phyloP scores from a whole-genome alignment of 2,329 filamentous ascomycete genomes.

The Monosporascus cannonballus region DNA sequence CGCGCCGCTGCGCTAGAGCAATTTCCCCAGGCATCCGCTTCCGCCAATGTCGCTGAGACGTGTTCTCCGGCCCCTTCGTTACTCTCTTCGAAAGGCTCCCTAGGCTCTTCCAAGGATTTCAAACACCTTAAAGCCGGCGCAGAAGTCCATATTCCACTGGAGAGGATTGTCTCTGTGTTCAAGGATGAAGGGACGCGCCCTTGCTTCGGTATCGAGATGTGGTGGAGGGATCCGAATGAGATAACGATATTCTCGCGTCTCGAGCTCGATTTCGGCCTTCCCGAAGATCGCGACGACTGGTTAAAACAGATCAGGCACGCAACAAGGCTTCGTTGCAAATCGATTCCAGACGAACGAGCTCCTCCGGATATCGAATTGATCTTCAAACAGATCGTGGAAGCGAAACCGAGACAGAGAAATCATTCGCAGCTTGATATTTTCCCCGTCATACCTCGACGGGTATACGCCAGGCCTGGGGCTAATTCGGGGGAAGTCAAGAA shows the following conservation, averaged over 20 bases:
- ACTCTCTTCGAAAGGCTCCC: slow-evolving; percentile 15
- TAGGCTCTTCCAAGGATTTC: slow-evolving; percentile 18
- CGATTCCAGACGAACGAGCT: slow-evolving; percentile 30
- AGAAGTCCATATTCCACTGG: slow-evolving; percentile 41
- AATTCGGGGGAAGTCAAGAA: slow-evolving; percentile 39
- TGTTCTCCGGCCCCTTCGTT: slow-evolving; percentile 24
- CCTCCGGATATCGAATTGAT: slow-evolving; percentile 40
- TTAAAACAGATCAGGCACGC: slow-evolving; percentile 40
- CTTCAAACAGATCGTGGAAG: slow-evolving; percentile 40
- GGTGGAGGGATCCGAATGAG: slow-evolving; percentile 45
- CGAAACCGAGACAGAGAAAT: slow-evolving; percentile 34
- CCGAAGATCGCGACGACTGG: slow-evolving; percentile 44
- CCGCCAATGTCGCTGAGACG: slow-evolving; percentile 25
- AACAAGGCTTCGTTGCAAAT: slow-evolving; percentile 22
- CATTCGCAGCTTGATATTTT: slow-evolving; percentile 39
- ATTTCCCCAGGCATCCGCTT: slow-evolving; percentile 36
- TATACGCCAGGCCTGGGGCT: slow-evolving; percentile 33
- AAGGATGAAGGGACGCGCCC: slow-evolving; percentile 43
- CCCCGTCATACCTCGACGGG: slow-evolving; percentile 44
- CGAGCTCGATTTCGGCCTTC: slow-evolving; percentile 43
- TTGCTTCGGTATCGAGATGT: slow-evolving; percentile 48
- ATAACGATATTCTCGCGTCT: slow-evolving; percentile 40
- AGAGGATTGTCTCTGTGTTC: slow-evolving; percentile 46
- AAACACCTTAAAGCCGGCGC: slow-evolving; percentile 14
- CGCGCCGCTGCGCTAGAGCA: slow-evolving; percentile 39